Base-by-base conservation (phyloP, 495 filamentous ascomycete species). In the Penicillium waksmanii region DNA sequence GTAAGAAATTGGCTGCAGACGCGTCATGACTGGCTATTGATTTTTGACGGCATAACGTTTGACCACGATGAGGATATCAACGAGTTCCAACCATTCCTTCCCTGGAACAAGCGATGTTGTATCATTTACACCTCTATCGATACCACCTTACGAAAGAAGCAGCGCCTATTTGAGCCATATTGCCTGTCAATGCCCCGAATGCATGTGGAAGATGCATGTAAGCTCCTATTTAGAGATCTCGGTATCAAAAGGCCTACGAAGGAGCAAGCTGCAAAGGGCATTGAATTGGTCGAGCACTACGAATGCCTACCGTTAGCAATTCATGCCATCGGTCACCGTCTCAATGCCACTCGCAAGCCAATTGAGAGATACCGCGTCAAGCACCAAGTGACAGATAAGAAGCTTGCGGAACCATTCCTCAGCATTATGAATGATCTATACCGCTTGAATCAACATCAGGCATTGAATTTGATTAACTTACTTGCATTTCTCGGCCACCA, bases 51-150 rank as follows among this genome's bases (percentile, higher is more conserved):
- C 0, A 77, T 92, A 12, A 85, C 82, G 23, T 88, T 92, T 55
- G 84, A 87, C 51, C 70, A 75, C 33, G 80, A 85, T 21, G 77
- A 77, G 9, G 85, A 87, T 36, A 68, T 83, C 4, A 83, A 82
- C 33, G 75, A 80, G 6, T 77, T 93, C 11, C 73, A 78, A 38
- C 77, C 84, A 40, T 91, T 89, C 62, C 84, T 95, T 10, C 91
- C 91, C 0, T 88, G 88, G 66, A 84, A 84, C 18, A 80, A 75
- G 56, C 80, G 85, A 51, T 89, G 87, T 17, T 86, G 85, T 63
- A 81, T 94, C 46, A 89, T 95, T 21, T 92, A 92, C 55, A 92
- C 91, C 3, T 91, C 89, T 1, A 84, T 89, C 2, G 87, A 90
- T 56, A 78, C 80, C 31, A 86, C 85, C 1, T 76, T 89, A 13